Evolutionary conservation across 176 grass and related monocot genomes (phyloP).

Genomic region (Neostapfia colusana): DNA sequence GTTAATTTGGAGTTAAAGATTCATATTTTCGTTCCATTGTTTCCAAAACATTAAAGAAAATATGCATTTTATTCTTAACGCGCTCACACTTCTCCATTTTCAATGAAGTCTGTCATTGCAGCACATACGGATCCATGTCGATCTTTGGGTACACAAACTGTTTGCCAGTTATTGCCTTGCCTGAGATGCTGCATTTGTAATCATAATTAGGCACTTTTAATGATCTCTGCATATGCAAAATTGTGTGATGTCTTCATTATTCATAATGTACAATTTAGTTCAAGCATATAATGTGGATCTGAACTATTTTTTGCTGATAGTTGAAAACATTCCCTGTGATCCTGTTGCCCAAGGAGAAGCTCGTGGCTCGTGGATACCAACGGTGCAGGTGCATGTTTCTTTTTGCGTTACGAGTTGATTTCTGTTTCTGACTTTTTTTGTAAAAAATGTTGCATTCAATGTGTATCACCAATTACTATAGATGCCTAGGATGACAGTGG

Average conservation of each 20-base stretch:
- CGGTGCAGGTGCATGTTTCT: conserved; percentile 68
- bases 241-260: not conserved
- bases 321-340: too few species aligned
- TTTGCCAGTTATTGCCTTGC: conserved; percentile 9
- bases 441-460: not conserved
- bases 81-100: too few species aligned
- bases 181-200: not conserved
- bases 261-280: conserved; percentile 22
- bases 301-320: too few species aligned
- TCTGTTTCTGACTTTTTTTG: conserved; percentile 7
- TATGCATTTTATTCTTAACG: too few species aligned
- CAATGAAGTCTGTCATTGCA: not conserved
- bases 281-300: too few species aligned
- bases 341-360: too few species aligned
- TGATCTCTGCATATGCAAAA: not conserved
- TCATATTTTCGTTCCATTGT: too few species aligned
- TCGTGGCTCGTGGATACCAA: conserved; percentile 98
- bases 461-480: not conserved
- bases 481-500: not conserved
- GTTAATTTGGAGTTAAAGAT: too few species aligned
- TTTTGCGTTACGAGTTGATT: conserved; percentile 20
- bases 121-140: not conserved
- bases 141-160: not conserved
- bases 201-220: not conserved
- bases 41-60: too few species aligned